Base-by-base conservation (phyloP, 805 yeast genomes). In the Kazachstania kunashirensis region DNA sequence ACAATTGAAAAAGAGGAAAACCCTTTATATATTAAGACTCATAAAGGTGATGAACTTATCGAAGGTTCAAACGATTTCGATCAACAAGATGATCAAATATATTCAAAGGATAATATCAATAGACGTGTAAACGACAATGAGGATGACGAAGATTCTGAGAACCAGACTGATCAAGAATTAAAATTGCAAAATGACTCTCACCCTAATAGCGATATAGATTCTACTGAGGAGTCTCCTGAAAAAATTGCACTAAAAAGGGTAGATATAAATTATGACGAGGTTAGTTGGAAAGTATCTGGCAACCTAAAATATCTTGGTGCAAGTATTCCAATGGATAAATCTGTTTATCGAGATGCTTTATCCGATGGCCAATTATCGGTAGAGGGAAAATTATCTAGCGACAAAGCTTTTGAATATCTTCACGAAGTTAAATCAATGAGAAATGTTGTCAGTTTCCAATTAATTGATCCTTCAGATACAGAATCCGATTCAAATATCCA, bases 31-130 rank as follows among this genome's bases (percentile, higher is more conserved):
- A 68, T 84, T 46, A 69, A 85, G 49, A 84, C 95, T 3, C 95
- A 85, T 55, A 83, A 81, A 55, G 95, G 96, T 18, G 95, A 86
- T 43, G 88, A 82, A 51, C 56, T 82, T n/a, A 68, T 84, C 5
- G 94, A 81, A 38, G 63, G 58, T 29, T 73, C 67, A 17, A 72
- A 67, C 33, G 56, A 53, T 25, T 14, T 26, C 24, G 27, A 38
- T 3, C 17, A 17, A 15, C 30, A 45, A 27, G 45, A 47, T 27
- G 65, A 61, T 38, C 44, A 50, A 26, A 50, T 61, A 24, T 57
- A 54, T 42, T 55, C 59, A 17, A 46, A 48, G 16, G 50, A 46
- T 34, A 46, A 39, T 24, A 34, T 51, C 15, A 16, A 26, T 6
- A 40, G 39, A n/a, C 23, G 29, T n/a, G n/a, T n/a, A n/a, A n/a